A percentile compares a stretch with the other conserved stretches of the same genome.
phyloP scores from a whole-genome alignment of 352 stramenopile genomes.

The Elongisporangium prolatum region DNA sequence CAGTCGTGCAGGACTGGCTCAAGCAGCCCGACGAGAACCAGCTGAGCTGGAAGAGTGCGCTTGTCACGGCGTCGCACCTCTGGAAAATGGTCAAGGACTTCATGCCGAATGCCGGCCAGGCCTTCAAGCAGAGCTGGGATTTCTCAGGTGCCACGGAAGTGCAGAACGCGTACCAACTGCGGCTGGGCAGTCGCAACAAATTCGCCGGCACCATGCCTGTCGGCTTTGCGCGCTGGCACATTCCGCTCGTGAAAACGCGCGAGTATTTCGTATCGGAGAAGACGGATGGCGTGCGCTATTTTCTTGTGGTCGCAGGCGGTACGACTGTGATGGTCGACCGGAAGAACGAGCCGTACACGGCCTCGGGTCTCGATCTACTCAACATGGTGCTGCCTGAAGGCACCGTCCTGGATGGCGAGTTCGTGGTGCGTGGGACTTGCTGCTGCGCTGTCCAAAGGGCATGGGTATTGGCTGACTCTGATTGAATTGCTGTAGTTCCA shows the following conservation, averaged over 20 bases:
- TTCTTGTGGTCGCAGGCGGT: constrained; percentile 77
- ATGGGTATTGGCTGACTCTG: constrained; percentile 4
- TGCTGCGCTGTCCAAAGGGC: background rate
- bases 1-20: constrained; percentile 70
- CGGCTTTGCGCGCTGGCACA: constrained; percentile 88
- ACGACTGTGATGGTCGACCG: constrained; percentile 70
- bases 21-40: constrained; percentile 66
- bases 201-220: constrained; percentile 90
- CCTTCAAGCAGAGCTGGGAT: constrained; percentile 76
- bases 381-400: constrained; percentile 76
- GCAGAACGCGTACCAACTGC: constrained; percentile 75
- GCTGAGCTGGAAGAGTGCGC: constrained; percentile 68
- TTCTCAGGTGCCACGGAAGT: constrained; percentile 65
- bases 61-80: constrained; percentile 53
- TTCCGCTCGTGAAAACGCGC: constrained; percentile 73
- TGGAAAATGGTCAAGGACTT: constrained; percentile 86
- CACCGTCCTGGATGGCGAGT: constrained; percentile 87
- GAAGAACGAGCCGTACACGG: constrained; percentile 74
- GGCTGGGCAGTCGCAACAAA: constrained; percentile 66
- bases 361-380: constrained; percentile 73
- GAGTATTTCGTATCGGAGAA: constrained; percentile 91
- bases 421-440: constrained; percentile 53
- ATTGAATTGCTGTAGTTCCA: constrained; percentile 45
- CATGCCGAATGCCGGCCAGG: constrained; percentile 74
- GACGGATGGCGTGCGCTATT: constrained; percentile 90